A percentile compares a stretch with the other conserved stretches of the same genome.
Evolutionary conservation across 495 filamentous ascomycete species (phyloP).

Genomic region (Tetracladium setigerum): DNA sequence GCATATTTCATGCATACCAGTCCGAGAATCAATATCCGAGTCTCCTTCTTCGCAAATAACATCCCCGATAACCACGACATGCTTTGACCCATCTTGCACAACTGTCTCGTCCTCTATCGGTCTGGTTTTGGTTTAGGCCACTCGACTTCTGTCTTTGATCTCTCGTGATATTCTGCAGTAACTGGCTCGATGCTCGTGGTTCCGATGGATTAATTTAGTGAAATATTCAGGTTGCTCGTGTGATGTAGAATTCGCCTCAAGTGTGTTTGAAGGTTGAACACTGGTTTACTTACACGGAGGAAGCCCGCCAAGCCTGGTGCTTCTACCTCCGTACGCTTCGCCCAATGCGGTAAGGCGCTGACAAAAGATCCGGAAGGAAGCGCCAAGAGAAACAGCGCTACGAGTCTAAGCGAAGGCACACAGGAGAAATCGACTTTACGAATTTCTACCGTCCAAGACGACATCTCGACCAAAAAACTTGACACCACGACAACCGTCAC

Average conservation of each 20-base stretch:
- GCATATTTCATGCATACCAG: constrained; percentile 52
- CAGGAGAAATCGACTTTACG: background rate
- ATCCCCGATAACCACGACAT: constrained; percentile 69
- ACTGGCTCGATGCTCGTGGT: too few relatives aligned
- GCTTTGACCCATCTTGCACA: constrained; percentile 64
- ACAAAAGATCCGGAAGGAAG: too few relatives aligned
- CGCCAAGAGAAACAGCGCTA: too few relatives aligned
- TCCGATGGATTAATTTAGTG: background rate
- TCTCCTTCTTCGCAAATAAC: constrained; percentile 92
- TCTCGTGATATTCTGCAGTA: background rate
- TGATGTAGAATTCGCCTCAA: too few relatives aligned
- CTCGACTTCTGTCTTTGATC: background rate
- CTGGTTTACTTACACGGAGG: too few relatives aligned
- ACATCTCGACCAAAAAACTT: constrained; percentile 8
- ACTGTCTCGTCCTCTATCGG: constrained; percentile 10
- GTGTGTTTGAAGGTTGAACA: too few relatives aligned
- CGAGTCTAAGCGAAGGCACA: background rate
- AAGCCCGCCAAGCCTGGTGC: too few relatives aligned
- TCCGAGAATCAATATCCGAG: constrained; percentile 90
- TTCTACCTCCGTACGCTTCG: too few relatives aligned
- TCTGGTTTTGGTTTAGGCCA: background rate
- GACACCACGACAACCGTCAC: constrained; percentile 48
- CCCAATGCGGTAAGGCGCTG: too few relatives aligned
- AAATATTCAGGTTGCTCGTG: background rate
- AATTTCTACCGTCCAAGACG: background rate